A percentile compares a stretch with the other conserved stretches of the same genome.
phyloP scores from a whole-genome alignment of 306 rosid genomes.

The Coriaria nepalensis region DNA sequence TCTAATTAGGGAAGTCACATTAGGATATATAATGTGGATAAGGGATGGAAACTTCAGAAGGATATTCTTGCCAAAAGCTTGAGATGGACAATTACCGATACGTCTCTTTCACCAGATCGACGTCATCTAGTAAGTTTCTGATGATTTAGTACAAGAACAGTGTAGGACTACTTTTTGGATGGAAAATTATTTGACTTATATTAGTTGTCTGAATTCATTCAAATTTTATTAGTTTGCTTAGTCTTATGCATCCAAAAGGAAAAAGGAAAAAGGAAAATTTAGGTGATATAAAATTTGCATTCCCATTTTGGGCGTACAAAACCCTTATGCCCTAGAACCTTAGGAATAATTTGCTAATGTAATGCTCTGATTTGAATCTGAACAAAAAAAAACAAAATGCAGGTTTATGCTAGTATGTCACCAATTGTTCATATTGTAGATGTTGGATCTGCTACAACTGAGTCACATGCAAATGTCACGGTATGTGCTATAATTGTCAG shows the following conservation, averaged over 20 bases:
- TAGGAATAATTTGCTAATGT: too few relatives aligned
- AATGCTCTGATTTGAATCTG: constrained; percentile 4
- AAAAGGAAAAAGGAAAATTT: too few relatives aligned
- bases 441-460: constrained; percentile 42
- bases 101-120: constrained; percentile 72
- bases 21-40: constrained; percentile 62
- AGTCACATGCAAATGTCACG: constrained; percentile 56
- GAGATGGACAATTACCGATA: constrained; percentile 86
- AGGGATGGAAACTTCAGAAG: constrained; percentile 67
- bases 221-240: too few relatives aligned
- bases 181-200: neutral
- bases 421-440: constrained; percentile 54
- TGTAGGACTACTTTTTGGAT: neutral
- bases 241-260: too few relatives aligned
- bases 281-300: too few relatives aligned
- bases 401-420: constrained; percentile 88
- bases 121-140: constrained; percentile 48
- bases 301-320: too few relatives aligned
- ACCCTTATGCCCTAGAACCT: too few relatives aligned
- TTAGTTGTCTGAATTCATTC: too few relatives aligned
- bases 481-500: constrained; percentile 30
- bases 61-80: constrained; percentile 57
- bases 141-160: neutral
- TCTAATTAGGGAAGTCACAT: constrained; percentile 27
- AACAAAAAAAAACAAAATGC: constrained; percentile 17